These are phyloP conservation scores for Salix brachista DNA, from an alignment of 345 rosid species.

Conservation along the genomic window DNA sequence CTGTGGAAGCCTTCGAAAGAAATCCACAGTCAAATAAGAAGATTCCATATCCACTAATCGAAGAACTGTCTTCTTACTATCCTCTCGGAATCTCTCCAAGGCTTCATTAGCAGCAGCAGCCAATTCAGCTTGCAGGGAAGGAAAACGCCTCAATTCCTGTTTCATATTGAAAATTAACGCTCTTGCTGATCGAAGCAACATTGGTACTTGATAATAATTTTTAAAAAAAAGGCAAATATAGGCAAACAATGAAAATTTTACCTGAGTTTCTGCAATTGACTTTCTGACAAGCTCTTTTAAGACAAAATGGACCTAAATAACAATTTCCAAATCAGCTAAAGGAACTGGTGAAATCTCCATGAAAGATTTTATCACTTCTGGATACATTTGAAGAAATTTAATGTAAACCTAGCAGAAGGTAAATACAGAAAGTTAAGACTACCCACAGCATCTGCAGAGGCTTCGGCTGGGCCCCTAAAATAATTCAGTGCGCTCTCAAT, in stretches of 20 bases:
- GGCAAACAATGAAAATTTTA: background rate
- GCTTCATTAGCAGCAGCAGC: conserved; percentile 34
- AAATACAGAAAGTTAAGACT: background rate
- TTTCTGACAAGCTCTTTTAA: conserved; percentile 40
- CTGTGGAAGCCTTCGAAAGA: conserved; percentile 38
- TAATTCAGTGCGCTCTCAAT: conserved; percentile 30
- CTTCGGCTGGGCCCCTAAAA: conserved; percentile 40
- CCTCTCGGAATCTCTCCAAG: conserved; percentile 37
- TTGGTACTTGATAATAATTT: background rate
- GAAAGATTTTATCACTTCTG: background rate
- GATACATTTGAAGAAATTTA: background rate
- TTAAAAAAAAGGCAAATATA: background rate
- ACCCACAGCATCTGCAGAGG: conserved; percentile 39
- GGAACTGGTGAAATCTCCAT: background rate
- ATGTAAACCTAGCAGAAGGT: background rate
- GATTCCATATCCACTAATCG: conserved; percentile 42
- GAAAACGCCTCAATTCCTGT: conserved; percentile 38
- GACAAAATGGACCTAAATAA: conserved; percentile 35
- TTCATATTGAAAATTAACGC: background rate
- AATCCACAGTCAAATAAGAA: conserved; percentile 36
- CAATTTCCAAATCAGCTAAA: background rate
- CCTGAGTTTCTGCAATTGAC: conserved; percentile 39
- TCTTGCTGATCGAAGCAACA: background rate
- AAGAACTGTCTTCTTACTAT: conserved; percentile 32
- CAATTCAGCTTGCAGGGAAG: conserved; percentile 33